A percentile compares a stretch with the other conserved stretches of the same genome.
Conservation (phyloP, 2,329 filamentous ascomycete species). For the Colletotrichum sp. region DNA sequence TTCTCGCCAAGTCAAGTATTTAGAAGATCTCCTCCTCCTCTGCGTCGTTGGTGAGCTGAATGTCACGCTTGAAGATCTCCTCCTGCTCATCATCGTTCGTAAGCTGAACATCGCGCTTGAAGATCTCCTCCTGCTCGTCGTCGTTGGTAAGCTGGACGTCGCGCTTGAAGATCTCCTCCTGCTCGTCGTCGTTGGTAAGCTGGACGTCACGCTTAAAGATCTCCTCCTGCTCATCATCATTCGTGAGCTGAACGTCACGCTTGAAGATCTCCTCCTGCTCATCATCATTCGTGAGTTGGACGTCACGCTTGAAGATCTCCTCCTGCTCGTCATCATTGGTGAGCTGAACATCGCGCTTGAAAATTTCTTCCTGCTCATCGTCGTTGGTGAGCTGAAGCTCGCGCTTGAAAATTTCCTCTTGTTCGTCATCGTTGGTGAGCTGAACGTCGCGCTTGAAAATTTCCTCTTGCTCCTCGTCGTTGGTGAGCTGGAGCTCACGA, state of each 20-base stretch:
- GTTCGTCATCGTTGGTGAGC: neutral
- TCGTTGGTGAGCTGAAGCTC: no score
- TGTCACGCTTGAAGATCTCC: neutral
- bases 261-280: neutral
- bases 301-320: neutral
- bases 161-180: neutral
- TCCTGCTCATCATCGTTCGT: neutral
- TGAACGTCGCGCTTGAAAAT: neutral
- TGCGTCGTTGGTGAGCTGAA: neutral
- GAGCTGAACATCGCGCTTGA: no score
- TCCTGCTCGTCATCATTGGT: neutral
- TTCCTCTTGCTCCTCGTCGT: neutral
- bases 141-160: neutral
- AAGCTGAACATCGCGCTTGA: neutral
- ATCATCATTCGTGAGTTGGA: neutral
- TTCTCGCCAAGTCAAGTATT: neutral
- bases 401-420: neutral
- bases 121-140: neutral
- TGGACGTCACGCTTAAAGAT: neutral
- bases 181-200: neutral
- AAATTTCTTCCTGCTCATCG: no score
- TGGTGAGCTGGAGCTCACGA: neutral
- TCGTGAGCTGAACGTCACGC: neutral
- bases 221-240: neutral
- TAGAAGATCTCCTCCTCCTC: conserved; percentile 5